Evolutionary conservation across 2,329 filamentous ascomycete species (phyloP).

Genomic region (Echinosphaeria canescens): DNA sequence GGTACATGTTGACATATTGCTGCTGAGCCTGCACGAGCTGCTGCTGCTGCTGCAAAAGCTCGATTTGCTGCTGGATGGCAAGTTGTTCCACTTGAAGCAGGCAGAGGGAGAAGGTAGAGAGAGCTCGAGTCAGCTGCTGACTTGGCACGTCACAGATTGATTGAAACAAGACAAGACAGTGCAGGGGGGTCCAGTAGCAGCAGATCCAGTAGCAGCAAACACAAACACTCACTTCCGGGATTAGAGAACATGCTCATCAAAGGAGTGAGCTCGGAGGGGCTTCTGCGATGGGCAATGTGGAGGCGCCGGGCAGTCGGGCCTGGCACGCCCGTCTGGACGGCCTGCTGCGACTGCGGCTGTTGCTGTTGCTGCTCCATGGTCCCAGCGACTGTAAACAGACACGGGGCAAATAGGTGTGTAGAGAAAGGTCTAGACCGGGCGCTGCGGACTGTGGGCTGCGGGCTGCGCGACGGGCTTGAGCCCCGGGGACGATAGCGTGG

Average conservation of each 20-base stretch:
- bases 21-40: slow-evolving; percentile 93
- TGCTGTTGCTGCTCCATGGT: slow-evolving; percentile 44
- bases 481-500: too few species aligned
- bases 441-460: too few species aligned
- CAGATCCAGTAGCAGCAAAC: too few species aligned
- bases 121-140: slow-evolving; percentile 7
- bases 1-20: slow-evolving; percentile 92
- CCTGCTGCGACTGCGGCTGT: not conserved
- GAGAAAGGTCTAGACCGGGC: too few species aligned
- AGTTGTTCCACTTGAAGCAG: slow-evolving; percentile 95
- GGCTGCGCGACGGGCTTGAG: too few species aligned
- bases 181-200: too few species aligned
- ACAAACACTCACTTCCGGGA: slow-evolving; percentile 41
- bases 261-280: slow-evolving; percentile 90
- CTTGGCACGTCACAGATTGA: too few species aligned
- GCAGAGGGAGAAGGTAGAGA: too few species aligned
- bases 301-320: slow-evolving; percentile 75
- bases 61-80: slow-evolving; percentile 94
- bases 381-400: too few species aligned
- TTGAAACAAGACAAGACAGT: too few species aligned
- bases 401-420: too few species aligned
- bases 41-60: slow-evolving; percentile 91
- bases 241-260: slow-evolving; percentile 80
- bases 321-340: slow-evolving; percentile 20
- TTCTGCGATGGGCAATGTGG: slow-evolving; percentile 93